These are phyloP conservation scores for Heritiera fomes DNA, from an alignment of 345 rosid genomes.

Conservation along the genomic window DNA sequence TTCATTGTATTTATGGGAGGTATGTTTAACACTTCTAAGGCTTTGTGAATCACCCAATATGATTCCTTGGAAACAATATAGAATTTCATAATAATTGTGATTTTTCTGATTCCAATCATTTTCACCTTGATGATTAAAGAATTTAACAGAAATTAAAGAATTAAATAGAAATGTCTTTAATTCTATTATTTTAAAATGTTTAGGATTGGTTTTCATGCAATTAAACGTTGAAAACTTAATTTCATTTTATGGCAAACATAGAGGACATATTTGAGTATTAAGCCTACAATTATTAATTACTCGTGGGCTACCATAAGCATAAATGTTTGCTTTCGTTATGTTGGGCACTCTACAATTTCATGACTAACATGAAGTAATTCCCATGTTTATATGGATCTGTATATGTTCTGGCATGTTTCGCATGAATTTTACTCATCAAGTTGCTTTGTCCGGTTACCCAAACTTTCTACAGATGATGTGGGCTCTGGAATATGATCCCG, in stretches of 20 bases:
- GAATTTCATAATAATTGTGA: background rate
- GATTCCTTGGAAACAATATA: background rate
- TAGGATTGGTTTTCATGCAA: no score
- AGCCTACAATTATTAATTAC: no score
- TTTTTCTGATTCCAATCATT: background rate
- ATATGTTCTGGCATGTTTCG: background rate
- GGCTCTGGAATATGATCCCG: constrained; percentile 96
- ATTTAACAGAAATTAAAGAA: no score
- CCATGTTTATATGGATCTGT: background rate
- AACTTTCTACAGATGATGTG: constrained; percentile 87
- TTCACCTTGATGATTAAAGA: background rate
- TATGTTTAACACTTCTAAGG: constrained; percentile 29
- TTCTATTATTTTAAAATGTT: no score
- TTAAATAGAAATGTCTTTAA: no score
- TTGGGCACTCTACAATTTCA: background rate
- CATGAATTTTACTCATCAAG: constrained; percentile 4
- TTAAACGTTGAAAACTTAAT: no score
- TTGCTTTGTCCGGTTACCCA: constrained; percentile 7
- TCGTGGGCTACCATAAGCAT: background rate
- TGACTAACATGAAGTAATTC: background rate
- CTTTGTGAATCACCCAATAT: constrained; percentile 3
- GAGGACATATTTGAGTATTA: no score
- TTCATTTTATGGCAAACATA: no score
- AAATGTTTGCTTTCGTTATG: background rate
- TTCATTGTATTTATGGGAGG: constrained; percentile 99